Evolutionary conservation across 2,329 filamentous ascomycete genomes (phyloP).

Genomic region (Rhinocladiella similis): DNA sequence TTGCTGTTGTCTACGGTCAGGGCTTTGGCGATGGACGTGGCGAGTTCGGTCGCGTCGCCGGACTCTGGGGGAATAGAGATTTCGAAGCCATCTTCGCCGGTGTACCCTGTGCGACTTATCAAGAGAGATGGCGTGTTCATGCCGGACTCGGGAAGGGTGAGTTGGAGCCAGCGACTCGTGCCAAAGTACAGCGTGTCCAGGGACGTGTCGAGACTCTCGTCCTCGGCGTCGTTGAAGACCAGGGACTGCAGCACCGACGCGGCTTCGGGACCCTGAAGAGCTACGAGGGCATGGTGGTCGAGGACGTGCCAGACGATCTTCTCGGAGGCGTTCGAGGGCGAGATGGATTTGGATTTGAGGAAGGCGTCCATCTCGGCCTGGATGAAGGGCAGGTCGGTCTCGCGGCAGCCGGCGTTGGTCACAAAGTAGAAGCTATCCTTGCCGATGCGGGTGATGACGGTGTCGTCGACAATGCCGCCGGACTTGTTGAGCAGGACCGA

Average conservation of each 20-base stretch:
- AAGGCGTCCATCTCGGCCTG: slow-evolving; percentile 65
- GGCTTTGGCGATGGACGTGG: slow-evolving; percentile 61
- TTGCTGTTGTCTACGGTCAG: slow-evolving; percentile 66
- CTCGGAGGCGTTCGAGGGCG: slow-evolving; percentile 36
- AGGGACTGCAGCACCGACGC: slow-evolving; percentile 66
- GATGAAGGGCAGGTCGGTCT: slow-evolving; percentile 83
- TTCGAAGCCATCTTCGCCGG: slow-evolving; percentile 97
- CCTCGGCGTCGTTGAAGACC: slow-evolving; percentile 53
- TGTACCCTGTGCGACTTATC: slow-evolving; percentile 89
- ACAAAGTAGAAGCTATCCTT: slow-evolving; percentile 84
- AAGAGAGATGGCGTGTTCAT: slow-evolving; percentile 59
- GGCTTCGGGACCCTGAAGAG: slow-evolving; percentile 82
- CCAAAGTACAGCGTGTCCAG: slow-evolving; percentile 80
- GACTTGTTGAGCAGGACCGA: slow-evolving; percentile 82
- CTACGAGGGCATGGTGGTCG: slow-evolving; percentile 74
- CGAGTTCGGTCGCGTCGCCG: slow-evolving; percentile 51
- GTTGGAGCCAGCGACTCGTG: slow-evolving; percentile 64
- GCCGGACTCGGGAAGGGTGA: slow-evolving; percentile 60
- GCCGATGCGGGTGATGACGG: slow-evolving; percentile 79
- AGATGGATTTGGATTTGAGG: slow-evolving; percentile 48
- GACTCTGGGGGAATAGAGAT: slow-evolving; percentile 75
- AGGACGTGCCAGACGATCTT: slow-evolving; percentile 69
- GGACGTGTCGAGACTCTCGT: slow-evolving; percentile 45
- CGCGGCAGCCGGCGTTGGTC: slow-evolving; percentile 87
- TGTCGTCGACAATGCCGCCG: slow-evolving; percentile 94